A percentile compares a stretch with the other conserved stretches of the same genome.
Conservation (phyloP, 2,329 filamentous ascomycete species). For the Erysiphe pulchra region DNA sequence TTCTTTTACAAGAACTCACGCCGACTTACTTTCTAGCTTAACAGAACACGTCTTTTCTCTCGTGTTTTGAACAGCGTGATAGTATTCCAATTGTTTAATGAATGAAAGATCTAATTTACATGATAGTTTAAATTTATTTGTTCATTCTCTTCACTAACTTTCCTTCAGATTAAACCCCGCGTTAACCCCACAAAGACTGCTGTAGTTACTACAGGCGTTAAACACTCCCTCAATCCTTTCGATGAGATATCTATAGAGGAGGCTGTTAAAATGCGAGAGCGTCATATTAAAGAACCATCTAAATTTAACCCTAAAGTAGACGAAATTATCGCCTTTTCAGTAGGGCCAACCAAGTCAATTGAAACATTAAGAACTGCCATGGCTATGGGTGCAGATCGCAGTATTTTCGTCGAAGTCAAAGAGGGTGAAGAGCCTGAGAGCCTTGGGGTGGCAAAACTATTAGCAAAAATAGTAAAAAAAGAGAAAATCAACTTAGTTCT, state of each 20-base stretch:
- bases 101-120: no score
- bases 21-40: no score
- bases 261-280: conserved; percentile 79
- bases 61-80: no score
- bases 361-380: conserved; percentile 88
- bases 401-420: conserved; percentile 60
- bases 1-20: no score
- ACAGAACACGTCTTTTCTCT: no score
- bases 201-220: conserved; percentile 78
- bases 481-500: conserved; percentile 83
- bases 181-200: conserved; percentile 53
- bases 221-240: conserved; percentile 97
- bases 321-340: conserved; percentile 75
- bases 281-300: conserved; percentile 23
- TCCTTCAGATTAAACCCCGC: conserved; percentile 38
- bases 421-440: conserved; percentile 65
- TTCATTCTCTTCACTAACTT: no score
- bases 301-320: conserved; percentile 27
- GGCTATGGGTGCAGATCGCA: conserved; percentile 94
- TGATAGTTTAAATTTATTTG: no score
- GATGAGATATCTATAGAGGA: conserved; percentile 97
- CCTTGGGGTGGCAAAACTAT: conserved; percentile 72
- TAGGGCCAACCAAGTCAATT: conserved; percentile 63
- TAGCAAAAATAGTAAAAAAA: conserved; percentile 52
- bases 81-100: no score